These are phyloP conservation scores for Vitis amurensis DNA, from an alignment of 164 flowering plant genomes.

Conservation along the genomic window DNA sequence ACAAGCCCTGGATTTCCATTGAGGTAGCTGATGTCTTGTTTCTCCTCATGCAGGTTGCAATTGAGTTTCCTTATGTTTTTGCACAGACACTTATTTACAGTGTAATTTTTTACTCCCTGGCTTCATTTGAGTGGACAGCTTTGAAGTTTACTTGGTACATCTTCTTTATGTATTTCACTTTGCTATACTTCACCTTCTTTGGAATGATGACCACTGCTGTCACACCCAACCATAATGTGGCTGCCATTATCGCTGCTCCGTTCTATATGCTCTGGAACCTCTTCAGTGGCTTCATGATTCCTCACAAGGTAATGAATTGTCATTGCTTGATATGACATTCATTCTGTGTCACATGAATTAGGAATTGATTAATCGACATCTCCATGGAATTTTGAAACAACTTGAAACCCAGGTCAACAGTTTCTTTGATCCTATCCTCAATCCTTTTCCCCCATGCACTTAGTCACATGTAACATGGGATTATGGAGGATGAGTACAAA, in stretches of 20 bases:
- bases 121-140: slow-evolving; percentile 77
- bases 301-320: slow-evolving; percentile 68
- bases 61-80: slow-evolving; percentile 95
- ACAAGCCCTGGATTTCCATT: not conserved
- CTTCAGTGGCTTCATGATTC: slow-evolving; percentile 94
- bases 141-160: slow-evolving; percentile 75
- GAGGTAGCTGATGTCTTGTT: not conserved
- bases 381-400: too few species aligned
- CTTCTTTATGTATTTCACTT: slow-evolving; percentile 85
- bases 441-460: too few species aligned
- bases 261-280: slow-evolving; percentile 99
- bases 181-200: slow-evolving; percentile 90
- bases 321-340: not conserved
- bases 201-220: slow-evolving; percentile 98
- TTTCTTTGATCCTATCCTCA: too few species aligned
- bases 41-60: slow-evolving; percentile 68
- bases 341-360: too few species aligned
- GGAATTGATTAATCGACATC: too few species aligned
- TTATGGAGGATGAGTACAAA: too few species aligned
- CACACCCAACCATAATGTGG: slow-evolving; percentile 93
- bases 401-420: too few species aligned
- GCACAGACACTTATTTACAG: slow-evolving; percentile 79
- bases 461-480: too few species aligned
- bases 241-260: slow-evolving; percentile 87
- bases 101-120: slow-evolving; percentile 82